These are phyloP conservation scores for Trichoderma parareesei DNA, from an alignment of 495 filamentous ascomycete genomes.

Conservation along the genomic window DNA sequence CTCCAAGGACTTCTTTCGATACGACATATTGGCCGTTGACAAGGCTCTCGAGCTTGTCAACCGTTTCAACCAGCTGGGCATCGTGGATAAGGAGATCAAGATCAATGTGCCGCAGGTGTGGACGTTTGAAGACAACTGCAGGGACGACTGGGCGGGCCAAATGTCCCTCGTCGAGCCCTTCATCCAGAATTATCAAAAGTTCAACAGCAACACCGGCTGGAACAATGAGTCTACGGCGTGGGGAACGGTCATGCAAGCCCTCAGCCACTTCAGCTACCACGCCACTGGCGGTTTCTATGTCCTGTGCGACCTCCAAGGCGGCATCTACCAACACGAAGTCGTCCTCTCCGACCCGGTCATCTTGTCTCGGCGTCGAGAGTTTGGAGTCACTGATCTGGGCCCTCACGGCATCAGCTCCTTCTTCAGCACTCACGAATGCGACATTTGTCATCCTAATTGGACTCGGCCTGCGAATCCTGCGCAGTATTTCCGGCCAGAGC, in stretches of 20 bases:
- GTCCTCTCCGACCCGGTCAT: constrained; percentile 31
- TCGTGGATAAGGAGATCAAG: constrained; percentile 22
- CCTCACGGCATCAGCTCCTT: constrained; percentile 27
- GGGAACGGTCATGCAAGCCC: constrained; percentile 30
- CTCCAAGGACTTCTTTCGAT: constrained; percentile 23
- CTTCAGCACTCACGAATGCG: constrained; percentile 23
- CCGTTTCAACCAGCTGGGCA: constrained; percentile 24
- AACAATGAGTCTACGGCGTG: constrained; percentile 16
- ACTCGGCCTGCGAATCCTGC: background rate
- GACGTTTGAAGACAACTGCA: constrained; percentile 10
- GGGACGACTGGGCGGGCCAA: constrained; percentile 13
- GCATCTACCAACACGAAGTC: constrained; percentile 23
- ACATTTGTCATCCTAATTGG: background rate
- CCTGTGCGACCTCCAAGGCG: constrained; percentile 34
- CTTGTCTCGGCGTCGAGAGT: constrained; percentile 22
- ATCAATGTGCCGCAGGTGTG: constrained; percentile 30
- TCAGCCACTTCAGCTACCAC: constrained; percentile 38
- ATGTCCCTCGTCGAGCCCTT: constrained; percentile 24
- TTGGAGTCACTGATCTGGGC: constrained; percentile 31
- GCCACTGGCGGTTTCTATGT: constrained; percentile 27
- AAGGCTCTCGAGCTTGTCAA: constrained; percentile 29
- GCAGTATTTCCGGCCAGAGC: background rate
- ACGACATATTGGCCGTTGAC: constrained; percentile 27
- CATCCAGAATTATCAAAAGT: constrained; percentile 33
- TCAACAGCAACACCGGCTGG: constrained; percentile 38